phyloP scores from a whole-genome alignment of 495 filamentous ascomycete genomes.

The Penicillium diatomitis region DNA sequence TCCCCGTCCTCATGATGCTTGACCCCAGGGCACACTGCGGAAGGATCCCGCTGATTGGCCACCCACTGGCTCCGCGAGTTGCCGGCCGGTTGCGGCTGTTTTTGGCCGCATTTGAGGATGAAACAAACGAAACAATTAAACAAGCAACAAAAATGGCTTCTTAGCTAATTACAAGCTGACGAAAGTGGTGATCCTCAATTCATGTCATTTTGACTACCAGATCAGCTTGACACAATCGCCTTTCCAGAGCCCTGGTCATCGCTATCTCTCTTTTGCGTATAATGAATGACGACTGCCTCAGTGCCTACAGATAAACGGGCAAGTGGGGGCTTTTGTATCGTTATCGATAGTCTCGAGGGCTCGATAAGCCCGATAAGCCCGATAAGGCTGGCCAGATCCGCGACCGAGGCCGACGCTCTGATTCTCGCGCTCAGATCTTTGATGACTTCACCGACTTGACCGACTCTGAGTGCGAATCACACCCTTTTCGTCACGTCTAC shows the following conservation, averaged over 20 bases:
- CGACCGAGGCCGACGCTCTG: neutral
- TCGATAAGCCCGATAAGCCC: neutral
- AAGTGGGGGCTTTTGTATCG: too few species aligned
- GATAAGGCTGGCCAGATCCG: neutral
- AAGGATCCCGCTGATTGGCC: constrained; percentile 11
- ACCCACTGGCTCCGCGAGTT: constrained; percentile 10
- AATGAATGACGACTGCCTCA: too few species aligned
- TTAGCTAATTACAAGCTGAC: too few species aligned
- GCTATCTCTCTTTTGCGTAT: too few species aligned
- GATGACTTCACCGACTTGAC: constrained; percentile 1
- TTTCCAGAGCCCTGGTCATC: too few species aligned
- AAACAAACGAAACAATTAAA: too few species aligned
- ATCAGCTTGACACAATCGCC: too few species aligned
- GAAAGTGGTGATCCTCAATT: too few species aligned
- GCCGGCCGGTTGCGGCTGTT: constrained; percentile 8
- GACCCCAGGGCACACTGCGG: neutral
- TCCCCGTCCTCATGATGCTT: too few species aligned
- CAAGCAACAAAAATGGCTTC: too few species aligned
- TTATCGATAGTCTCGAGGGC: neutral
- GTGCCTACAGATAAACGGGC: too few species aligned
- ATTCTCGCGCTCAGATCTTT: neutral
- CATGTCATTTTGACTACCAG: too few species aligned
- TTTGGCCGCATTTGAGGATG: neutral
- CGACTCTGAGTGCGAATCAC: neutral
- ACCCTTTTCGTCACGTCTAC: neutral